These are phyloP conservation scores for Acanthamoeba culbertsoni DNA, from an alignment of 208 protist species.

Conservation along the genomic window DNA sequence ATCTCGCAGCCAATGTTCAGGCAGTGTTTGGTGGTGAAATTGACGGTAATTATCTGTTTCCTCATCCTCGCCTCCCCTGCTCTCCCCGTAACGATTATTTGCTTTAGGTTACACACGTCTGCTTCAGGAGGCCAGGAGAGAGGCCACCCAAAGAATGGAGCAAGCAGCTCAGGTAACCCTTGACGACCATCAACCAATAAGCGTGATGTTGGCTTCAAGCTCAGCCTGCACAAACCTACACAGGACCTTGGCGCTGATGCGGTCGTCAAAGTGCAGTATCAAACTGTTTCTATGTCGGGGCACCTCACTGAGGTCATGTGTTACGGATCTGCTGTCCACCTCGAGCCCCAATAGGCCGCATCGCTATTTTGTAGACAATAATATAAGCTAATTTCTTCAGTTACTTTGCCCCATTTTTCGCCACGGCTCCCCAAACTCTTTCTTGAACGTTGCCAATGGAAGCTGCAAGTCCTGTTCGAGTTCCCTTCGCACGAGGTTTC, in stretches of 20 bases:
- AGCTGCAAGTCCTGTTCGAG: not conserved
- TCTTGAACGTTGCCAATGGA: too few relatives aligned
- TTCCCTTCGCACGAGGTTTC: not conserved
- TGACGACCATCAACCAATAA: not conserved
- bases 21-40: slow-evolving; percentile 1
- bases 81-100: not conserved
- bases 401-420: too few relatives aligned
- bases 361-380: too few relatives aligned
- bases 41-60: not conserved
- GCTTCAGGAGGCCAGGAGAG: slow-evolving; percentile 16
- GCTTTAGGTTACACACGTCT: not conserved
- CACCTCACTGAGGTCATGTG: slow-evolving; percentile 2
- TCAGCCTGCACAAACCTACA: not conserved
- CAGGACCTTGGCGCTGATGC: slow-evolving; percentile 30
- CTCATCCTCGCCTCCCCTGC: not conserved
- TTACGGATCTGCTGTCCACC: slow-evolving; percentile 12
- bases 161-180: not conserved
- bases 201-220: not conserved
- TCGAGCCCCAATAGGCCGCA: not conserved
- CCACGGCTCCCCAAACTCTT: too few relatives aligned
- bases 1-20: not conserved
- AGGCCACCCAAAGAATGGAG: not conserved
- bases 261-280: slow-evolving; percentile 17
- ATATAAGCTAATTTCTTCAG: too few relatives aligned
- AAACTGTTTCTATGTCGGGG: not conserved